Conservation (phyloP, 1,284 basidiomycete genomes). For the Caloboletus inedulis region DNA sequence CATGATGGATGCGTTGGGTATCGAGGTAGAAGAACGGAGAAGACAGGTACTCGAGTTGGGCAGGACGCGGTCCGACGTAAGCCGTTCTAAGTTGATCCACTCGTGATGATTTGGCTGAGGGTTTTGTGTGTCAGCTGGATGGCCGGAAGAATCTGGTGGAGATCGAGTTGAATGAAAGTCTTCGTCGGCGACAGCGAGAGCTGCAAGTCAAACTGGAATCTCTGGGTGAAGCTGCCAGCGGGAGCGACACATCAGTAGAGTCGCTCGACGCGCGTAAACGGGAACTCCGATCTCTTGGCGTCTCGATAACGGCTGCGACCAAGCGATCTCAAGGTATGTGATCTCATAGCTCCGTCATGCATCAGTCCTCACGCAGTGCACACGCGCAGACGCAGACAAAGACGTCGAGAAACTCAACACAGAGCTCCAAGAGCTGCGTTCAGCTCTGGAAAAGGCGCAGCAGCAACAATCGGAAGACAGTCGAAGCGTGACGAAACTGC, state of each 20-base stretch:
- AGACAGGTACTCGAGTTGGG: constrained; percentile 68
- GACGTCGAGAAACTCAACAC: constrained; percentile 65
- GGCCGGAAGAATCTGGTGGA: constrained; percentile 79
- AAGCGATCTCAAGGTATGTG: constrained; percentile 63
- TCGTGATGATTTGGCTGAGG: constrained; percentile 1
- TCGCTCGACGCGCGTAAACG: constrained; percentile 66
- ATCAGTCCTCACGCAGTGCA: neutral
- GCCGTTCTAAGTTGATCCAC: constrained; percentile 22
- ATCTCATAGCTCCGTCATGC: neutral
- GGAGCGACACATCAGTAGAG: constrained; percentile 53
- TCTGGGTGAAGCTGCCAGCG: constrained; percentile 63
- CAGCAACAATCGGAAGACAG: constrained; percentile 83
- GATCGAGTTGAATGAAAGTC: constrained; percentile 90
- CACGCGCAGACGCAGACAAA: constrained; percentile 57
- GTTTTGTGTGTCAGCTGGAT: constrained; percentile 54
- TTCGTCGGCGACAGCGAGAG: constrained; percentile 78
- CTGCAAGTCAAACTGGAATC: constrained; percentile 75
- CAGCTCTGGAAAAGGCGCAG: constrained; percentile 73
- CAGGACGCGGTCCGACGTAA: constrained; percentile 70
- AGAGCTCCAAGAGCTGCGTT: constrained; percentile 64
- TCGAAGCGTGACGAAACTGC: constrained; percentile 81
- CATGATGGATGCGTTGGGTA: constrained; percentile 68
- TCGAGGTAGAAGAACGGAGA: constrained; percentile 74
- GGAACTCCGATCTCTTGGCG: constrained; percentile 66
- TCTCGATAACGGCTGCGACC: constrained; percentile 61